Conservation (phyloP, 1,284 basidiomycete species). For the Rhodotorula sp. region DNA sequence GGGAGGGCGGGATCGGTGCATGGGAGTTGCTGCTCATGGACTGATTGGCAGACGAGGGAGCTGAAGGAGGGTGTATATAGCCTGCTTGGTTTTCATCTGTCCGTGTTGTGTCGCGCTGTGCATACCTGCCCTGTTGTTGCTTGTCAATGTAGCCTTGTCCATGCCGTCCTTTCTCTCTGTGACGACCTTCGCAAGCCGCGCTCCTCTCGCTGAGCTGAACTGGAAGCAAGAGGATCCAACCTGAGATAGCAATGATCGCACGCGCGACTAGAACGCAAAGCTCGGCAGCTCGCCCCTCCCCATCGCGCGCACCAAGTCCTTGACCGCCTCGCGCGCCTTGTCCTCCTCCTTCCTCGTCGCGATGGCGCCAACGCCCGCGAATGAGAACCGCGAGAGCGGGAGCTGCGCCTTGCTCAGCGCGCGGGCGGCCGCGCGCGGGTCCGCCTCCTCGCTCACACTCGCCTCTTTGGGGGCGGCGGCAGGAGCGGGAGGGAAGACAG, state of each 20-base stretch:
- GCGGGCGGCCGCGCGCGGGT: constrained; percentile 1
- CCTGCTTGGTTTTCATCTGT: not conserved
- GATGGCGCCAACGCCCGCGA: not conserved
- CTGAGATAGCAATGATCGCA: not conserved
- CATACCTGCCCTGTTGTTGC: too few species aligned
- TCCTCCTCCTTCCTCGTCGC: not conserved
- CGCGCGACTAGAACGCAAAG: constrained; percentile 18
- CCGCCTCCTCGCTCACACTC: not conserved
- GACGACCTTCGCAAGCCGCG: not conserved
- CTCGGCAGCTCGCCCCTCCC: constrained; percentile 21
- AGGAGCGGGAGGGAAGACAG: not conserved
- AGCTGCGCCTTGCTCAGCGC: constrained; percentile 3
- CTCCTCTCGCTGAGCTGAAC: not conserved
- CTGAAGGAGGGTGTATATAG: not conserved
- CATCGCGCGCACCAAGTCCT: constrained; percentile 20
- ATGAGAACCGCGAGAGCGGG: constrained; percentile 9
- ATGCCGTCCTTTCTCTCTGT: not conserved
- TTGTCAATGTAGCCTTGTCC: not conserved
- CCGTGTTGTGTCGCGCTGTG: not conserved
- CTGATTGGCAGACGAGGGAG: not conserved
- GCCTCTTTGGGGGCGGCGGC: not conserved
- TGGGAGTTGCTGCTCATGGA: not conserved
- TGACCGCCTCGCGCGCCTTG: constrained; percentile 5
- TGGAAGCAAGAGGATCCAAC: too few species aligned
- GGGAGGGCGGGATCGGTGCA: not conserved